Base-by-base conservation (phyloP, 768 basidiomycete species). In the Galerina marginata region DNA sequence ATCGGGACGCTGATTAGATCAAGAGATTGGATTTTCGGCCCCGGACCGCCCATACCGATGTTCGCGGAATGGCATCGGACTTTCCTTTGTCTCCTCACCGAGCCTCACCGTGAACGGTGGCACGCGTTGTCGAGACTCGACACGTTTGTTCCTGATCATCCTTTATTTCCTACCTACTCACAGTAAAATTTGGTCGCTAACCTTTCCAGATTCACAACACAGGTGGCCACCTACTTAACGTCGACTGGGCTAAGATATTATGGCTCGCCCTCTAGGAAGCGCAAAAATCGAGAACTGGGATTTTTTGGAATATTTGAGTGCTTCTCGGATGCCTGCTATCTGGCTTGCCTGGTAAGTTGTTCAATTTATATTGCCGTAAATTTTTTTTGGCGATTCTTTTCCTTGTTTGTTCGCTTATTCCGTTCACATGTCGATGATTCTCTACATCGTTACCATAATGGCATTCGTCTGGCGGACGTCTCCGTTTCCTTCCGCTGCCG, bases 251-350 rank as follows among this genome's bases (percentile, higher is more conserved):
- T 11, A 40, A 10, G 23, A 45, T 11, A 4, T 10, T 20, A 20
- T n/a, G 4, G 16, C 36, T 12, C 11, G 38, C 33, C 29, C 26
- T 23, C 9, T n/a, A 67, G 84, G 87, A 89, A 67, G 82, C 86
- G 2, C 79, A 82, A 39, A 69, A 67, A 38, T 56, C 61, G 2
- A 64, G 54, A 12, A 68, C 69, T 0, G 54, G 53, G 1, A 65
- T 71, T 36, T 72, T 70, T 52, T 77, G 87, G 87, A 89, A 89
- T 59, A 82, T 87, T 12, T 87, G 87, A 86, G 82, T 88, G 0
- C 62, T 89, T 15, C 74, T 89, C 26, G 83, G 0, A 81, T 86
- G 77, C 87, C 87, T 1, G 82, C 79, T 0, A 65, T 85, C 15
- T 89, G 86, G 86, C 80, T 88, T 47, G 77, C 83, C 3, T 89